Conservation (phyloP, 2,329 filamentous ascomycete genomes). For the Sclerotinia trifoliorum region DNA sequence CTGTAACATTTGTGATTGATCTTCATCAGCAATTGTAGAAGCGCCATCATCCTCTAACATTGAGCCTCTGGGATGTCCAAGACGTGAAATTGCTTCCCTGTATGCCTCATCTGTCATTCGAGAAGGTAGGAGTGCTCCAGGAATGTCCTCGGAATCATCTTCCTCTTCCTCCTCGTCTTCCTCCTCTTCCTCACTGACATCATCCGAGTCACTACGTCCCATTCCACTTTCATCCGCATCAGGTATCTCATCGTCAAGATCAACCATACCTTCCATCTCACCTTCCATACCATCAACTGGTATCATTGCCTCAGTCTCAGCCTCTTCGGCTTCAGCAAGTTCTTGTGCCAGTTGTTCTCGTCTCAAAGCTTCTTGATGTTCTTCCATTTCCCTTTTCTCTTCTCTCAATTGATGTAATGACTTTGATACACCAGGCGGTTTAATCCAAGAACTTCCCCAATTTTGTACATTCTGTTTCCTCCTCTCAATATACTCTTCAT, state of each 20-base stretch:
- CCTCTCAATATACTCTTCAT: slow-evolving; percentile 73
- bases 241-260: slow-evolving; percentile 73
- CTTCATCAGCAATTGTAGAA: slow-evolving; percentile 55
- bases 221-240: slow-evolving; percentile 50
- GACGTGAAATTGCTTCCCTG: slow-evolving; percentile 56
- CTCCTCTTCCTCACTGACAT: slow-evolving; percentile 43
- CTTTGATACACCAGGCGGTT: slow-evolving; percentile 82
- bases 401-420: slow-evolving; percentile 88
- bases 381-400: slow-evolving; percentile 83
- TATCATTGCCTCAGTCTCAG: slow-evolving; percentile 43
- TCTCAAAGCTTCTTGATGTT: slow-evolving; percentile 73
- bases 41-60: slow-evolving; percentile 47
- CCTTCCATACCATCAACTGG: slow-evolving; percentile 39
- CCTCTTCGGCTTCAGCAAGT: slow-evolving; percentile 65
- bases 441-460: slow-evolving; percentile 88
- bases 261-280: slow-evolving; percentile 51
- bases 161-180: slow-evolving; percentile 41
- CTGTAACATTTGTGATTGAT: slow-evolving; percentile 58
- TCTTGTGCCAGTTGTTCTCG: slow-evolving; percentile 71
- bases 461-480: slow-evolving; percentile 80
- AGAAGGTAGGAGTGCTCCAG: slow-evolving; percentile 37
- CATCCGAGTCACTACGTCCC: slow-evolving; percentile 41
- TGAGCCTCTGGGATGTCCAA: slow-evolving; percentile 48
- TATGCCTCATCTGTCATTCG: slow-evolving; percentile 61
- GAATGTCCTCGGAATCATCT: slow-evolving; percentile 40